phyloP scores from a whole-genome alignment of 106 monocot genomes.

The Dendrobium catenatum region DNA sequence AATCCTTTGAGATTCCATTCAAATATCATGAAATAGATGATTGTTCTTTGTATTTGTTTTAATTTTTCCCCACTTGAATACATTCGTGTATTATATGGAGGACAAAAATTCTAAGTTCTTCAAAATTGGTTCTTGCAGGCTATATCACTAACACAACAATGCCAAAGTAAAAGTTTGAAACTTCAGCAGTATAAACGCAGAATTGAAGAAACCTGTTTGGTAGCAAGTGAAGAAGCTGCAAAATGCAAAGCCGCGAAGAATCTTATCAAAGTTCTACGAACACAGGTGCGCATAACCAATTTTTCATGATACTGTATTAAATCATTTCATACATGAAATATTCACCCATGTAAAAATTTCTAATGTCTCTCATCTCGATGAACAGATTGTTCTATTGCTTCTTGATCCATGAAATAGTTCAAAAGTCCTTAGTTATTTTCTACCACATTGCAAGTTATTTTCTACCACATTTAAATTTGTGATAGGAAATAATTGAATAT shows the following conservation, averaged over 20 bases:
- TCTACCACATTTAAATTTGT: too few relatives aligned
- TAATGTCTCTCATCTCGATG: too few relatives aligned
- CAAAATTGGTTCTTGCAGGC: conserved; percentile 24
- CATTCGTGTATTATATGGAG: not conserved
- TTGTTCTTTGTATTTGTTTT: not conserved
- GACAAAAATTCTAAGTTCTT: not conserved
- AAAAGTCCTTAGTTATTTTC: too few relatives aligned
- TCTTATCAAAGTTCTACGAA: conserved; percentile 56
- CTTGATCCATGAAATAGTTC: too few relatives aligned
- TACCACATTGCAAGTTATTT: too few relatives aligned
- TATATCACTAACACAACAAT: conserved; percentile 36
- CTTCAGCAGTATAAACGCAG: conserved; percentile 50
- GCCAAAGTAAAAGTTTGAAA: conserved; percentile 42
- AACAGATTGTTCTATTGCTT: too few relatives aligned
- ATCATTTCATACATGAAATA: too few relatives aligned
- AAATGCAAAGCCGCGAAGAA: conserved; percentile 85
- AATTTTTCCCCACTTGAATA: not conserved
- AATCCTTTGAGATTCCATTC: not conserved
- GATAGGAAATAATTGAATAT: too few relatives aligned
- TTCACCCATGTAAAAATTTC: too few relatives aligned
- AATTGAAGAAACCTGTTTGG: conserved; percentile 67
- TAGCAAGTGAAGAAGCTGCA: conserved; percentile 74
- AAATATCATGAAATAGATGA: not conserved
- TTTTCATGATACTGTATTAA: too few relatives aligned
- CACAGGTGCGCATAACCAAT: conserved; percentile 41